phyloP scores from a whole-genome alignment of 352 stramenopile species.

The Pythium rishiriense region DNA sequence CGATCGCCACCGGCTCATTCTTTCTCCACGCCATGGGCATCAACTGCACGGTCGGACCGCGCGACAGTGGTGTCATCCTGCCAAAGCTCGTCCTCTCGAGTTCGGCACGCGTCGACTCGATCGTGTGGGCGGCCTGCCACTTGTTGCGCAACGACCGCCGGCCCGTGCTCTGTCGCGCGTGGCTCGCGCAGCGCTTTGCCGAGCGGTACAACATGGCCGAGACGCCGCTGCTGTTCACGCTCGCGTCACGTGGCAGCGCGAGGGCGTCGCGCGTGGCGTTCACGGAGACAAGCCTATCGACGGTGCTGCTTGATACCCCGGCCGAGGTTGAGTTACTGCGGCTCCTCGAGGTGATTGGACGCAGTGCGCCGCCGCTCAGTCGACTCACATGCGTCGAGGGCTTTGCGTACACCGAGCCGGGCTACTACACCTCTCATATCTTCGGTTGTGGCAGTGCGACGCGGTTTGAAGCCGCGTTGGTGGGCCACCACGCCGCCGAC shows the following conservation, averaged over 20 bases:
- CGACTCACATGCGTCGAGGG: slow-evolving; percentile 47
- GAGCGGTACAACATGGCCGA: slow-evolving; percentile 38
- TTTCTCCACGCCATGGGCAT: slow-evolving; percentile 22
- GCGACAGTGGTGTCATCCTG: not conserved
- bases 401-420: slow-evolving; percentile 34
- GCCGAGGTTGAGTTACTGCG: slow-evolving; percentile 52
- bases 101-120: slow-evolving; percentile 40
- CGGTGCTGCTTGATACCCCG: slow-evolving; percentile 41
- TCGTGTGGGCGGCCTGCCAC: slow-evolving; percentile 58
- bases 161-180: slow-evolving; percentile 56
- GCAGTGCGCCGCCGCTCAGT: slow-evolving; percentile 36
- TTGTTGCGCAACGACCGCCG: slow-evolving; percentile 49
- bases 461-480: slow-evolving; percentile 37
- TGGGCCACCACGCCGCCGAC: slow-evolving; percentile 36
- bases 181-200: slow-evolving; percentile 47
- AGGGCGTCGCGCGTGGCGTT: not conserved
- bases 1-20: slow-evolving; percentile 16
- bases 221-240: slow-evolving; percentile 28
- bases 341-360: slow-evolving; percentile 50
- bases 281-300: slow-evolving; percentile 4
- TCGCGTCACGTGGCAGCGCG: not conserved
- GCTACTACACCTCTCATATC: slow-evolving; percentile 28
- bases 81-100: slow-evolving; percentile 5
- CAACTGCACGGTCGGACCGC: slow-evolving; percentile 20
- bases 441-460: slow-evolving; percentile 52